Conservation (phyloP, 2,329 filamentous ascomycete species). For the Nannizzia gypsea region DNA sequence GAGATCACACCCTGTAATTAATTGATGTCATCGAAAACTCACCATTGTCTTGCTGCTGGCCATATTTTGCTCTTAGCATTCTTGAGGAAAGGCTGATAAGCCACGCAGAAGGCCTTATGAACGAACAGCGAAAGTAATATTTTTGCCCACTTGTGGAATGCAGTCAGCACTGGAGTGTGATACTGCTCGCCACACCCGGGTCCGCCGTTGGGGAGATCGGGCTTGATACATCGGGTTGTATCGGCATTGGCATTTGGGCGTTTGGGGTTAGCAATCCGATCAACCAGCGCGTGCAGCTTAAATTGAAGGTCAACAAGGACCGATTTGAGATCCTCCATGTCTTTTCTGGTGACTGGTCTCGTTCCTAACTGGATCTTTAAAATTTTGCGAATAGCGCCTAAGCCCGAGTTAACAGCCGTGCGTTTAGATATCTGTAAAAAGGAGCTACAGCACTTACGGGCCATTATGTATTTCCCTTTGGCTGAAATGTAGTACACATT, state of each 20-base stretch:
- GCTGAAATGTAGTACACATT: conserved; percentile 35
- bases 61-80: conserved; percentile 38
- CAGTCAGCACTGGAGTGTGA: conserved; percentile 32
- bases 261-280: conserved; percentile 28
- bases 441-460: conserved; percentile 31
- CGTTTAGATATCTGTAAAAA: neutral
- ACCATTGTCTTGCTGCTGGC: conserved; percentile 37
- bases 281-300: conserved; percentile 33
- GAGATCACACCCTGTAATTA: neutral
- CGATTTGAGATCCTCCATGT: conserved; percentile 35
- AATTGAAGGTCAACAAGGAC: conserved; percentile 32
- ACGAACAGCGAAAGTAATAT: conserved; percentile 36
- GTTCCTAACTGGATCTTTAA: conserved; percentile 36
- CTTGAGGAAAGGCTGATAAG: conserved; percentile 39
- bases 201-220: conserved; percentile 27
- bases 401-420: neutral
- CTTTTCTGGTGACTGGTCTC: conserved; percentile 31
- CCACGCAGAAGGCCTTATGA: conserved; percentile 37
- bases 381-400: conserved; percentile 33
- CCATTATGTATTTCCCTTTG: conserved; percentile 36
- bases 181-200: conserved; percentile 33
- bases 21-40: conserved; percentile 5
- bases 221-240: conserved; percentile 19
- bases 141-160: conserved; percentile 37
- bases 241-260: neutral